Evolutionary conservation across 306 rosid species (phyloP).

Genomic region (Inga oerstediana): DNA sequence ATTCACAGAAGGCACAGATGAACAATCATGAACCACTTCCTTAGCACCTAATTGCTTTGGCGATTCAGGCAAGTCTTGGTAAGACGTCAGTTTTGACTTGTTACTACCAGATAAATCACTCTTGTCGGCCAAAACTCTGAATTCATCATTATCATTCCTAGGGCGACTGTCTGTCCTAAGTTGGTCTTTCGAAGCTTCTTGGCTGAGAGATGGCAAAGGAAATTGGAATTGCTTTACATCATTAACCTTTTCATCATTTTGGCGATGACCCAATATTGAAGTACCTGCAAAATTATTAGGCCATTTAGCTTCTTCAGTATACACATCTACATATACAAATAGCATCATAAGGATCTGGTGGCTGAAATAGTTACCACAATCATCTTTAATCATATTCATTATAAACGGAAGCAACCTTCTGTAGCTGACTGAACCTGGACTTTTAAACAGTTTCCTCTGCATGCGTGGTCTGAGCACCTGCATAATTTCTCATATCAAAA

Average conservation of each 20-base stretch:
- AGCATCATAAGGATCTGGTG: background rate
- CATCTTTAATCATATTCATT: conserved; percentile 36
- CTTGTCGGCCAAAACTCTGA: conserved; percentile 1
- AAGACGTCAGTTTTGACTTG: conserved; percentile 27
- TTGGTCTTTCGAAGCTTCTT: conserved; percentile 21
- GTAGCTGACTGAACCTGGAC: conserved; percentile 76
- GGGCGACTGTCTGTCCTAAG: conserved; percentile 1
- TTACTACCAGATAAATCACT: conserved; percentile 25
- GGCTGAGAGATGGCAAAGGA: conserved; percentile 11
- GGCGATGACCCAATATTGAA: background rate
- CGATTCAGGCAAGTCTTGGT: background rate
- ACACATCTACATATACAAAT: background rate
- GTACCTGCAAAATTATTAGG: conserved; percentile 38
- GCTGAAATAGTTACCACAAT: conserved; percentile 43
- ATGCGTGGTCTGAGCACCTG: conserved; percentile 63
- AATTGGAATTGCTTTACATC: background rate
- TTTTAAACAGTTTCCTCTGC: conserved; percentile 62
- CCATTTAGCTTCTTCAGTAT: conserved; percentile 17
- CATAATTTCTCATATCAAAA: conserved; percentile 31
- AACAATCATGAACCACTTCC: conserved; percentile 20
- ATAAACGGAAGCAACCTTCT: conserved; percentile 71
- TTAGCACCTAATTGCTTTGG: conserved; percentile 16
- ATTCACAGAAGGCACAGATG: background rate
- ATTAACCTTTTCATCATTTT: background rate
- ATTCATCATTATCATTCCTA: conserved; percentile 11